Evolutionary conservation across 768 basidiomycete species (phyloP).

Genomic region (Russula sp.): DNA sequence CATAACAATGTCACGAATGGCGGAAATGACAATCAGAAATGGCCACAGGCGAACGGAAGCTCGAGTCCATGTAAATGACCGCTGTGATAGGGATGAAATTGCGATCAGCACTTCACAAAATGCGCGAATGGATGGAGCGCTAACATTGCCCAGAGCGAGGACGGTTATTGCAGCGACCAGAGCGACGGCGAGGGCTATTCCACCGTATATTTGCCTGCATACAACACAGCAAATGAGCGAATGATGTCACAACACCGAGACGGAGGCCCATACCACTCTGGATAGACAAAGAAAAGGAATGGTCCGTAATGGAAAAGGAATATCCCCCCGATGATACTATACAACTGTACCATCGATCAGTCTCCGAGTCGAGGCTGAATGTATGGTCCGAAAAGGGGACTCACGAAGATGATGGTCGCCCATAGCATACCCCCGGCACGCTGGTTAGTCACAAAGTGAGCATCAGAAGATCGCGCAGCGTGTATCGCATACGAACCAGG

Average conservation of each 20-base stretch:
- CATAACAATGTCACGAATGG: slow-evolving; percentile 66
- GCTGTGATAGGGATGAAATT: slow-evolving; percentile 40
- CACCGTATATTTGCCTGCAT: slow-evolving; percentile 65
- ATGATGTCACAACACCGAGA: slow-evolving; percentile 3
- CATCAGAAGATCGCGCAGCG: slow-evolving; percentile 18
- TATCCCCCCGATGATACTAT: slow-evolving; percentile 64
- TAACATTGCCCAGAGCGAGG: slow-evolving; percentile 61
- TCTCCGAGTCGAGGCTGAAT: slow-evolving; percentile 14
- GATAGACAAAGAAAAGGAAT: slow-evolving; percentile 61
- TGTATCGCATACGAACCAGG: slow-evolving; percentile 47
- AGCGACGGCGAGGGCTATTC: slow-evolving; percentile 55
- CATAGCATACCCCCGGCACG: slow-evolving; percentile 70
- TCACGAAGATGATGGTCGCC: slow-evolving; percentile 60
- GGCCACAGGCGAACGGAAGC: slow-evolving; percentile 68
- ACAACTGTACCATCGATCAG: slow-evolving; percentile 43
- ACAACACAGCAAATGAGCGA: slow-evolving; percentile 12
- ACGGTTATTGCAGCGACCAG: slow-evolving; percentile 51
- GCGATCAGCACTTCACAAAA: slow-evolving; percentile 30
- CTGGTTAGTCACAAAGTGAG: slow-evolving; percentile 38
- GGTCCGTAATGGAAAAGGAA: slow-evolving; percentile 60
- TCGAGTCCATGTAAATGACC: slow-evolving; percentile 67
- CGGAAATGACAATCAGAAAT: slow-evolving; percentile 61
- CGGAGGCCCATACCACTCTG: slow-evolving; percentile 54
- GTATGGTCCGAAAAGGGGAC: slow-evolving; percentile 28
- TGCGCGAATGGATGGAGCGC: slow-evolving; percentile 25